Evolutionary conservation across 139 green algal genomes (phyloP).

Genomic region (Pseudopediastrum boryanum): DNA sequence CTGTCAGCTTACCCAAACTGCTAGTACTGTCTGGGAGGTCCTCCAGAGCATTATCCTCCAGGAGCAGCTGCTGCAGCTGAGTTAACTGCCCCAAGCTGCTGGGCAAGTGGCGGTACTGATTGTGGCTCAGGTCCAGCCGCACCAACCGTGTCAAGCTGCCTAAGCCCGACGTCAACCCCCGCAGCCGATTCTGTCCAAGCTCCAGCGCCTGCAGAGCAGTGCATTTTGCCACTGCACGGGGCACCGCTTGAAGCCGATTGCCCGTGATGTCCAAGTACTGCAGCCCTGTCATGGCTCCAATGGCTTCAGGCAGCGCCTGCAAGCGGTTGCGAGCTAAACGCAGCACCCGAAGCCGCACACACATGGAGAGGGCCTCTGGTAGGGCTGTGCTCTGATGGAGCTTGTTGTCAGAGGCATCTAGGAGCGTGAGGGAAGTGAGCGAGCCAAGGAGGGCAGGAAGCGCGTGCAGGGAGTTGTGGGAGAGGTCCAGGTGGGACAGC

Average conservation of each 20-base stretch:
- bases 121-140: constrained; percentile 30
- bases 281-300: constrained; percentile 13
- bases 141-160: constrained; percentile 25
- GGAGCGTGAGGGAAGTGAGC: constrained; percentile 11
- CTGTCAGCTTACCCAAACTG: constrained; percentile 4
- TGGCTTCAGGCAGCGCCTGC: constrained; percentile 35
- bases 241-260: constrained; percentile 26
- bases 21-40: constrained; percentile 29
- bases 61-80: constrained; percentile 32
- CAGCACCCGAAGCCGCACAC: constrained; percentile 18
- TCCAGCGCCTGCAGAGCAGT: constrained; percentile 36
- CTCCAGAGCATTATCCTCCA: constrained; percentile 36
- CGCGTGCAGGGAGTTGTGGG: constrained; percentile 32
- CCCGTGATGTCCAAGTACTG: constrained; percentile 30
- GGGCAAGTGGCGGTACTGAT: constrained; percentile 39
- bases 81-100: constrained; percentile 26
- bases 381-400: constrained; percentile 37
- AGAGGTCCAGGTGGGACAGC: constrained; percentile 37
- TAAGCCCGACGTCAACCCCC: constrained; percentile 35
- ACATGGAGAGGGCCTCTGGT: constrained; percentile 20
- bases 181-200: constrained; percentile 34
- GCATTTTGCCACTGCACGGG: constrained; percentile 20
- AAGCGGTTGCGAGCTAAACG: constrained; percentile 32
- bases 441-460: constrained; percentile 17
- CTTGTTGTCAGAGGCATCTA: constrained; percentile 38